phyloP scores from a whole-genome alignment of 2,329 filamentous ascomycete species.

The Aspergillus fischeri region DNA sequence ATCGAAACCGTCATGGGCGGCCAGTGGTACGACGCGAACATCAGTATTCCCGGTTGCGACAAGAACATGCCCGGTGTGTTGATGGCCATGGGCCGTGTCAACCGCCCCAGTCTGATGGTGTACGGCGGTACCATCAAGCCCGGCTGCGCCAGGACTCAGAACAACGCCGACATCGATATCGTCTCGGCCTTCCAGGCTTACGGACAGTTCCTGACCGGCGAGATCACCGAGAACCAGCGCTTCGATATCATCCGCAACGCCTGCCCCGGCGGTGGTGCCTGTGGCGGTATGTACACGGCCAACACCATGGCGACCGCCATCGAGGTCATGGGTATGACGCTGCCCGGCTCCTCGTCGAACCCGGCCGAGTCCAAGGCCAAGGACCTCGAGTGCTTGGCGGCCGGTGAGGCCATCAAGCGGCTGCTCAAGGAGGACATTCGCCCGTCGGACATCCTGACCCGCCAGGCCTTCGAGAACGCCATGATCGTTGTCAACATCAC shows the following conservation, averaged over 20 bases:
- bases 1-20: conserved; percentile 99
- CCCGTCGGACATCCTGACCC: conserved; percentile 73
- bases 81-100: conserved; percentile 92
- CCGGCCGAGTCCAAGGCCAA: conserved; percentile 72
- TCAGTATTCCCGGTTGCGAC: conserved; percentile 95
- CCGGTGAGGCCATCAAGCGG: conserved; percentile 70
- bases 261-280: conserved; percentile 78
- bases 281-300: conserved; percentile 80
- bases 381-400: conserved; percentile 65
- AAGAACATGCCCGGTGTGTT: conserved; percentile 98
- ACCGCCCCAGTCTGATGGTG: conserved; percentile 93
- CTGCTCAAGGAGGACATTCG: conserved; percentile 72
- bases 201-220: conserved; percentile 85
- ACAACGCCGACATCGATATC: conserved; percentile 78
- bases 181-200: conserved; percentile 98
- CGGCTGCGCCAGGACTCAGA: conserved; percentile 73
- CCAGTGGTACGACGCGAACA: conserved; percentile 97
- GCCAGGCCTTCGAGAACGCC: conserved; percentile 77
- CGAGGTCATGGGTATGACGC: conserved; percentile 69
- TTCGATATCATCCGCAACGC: conserved; percentile 94
- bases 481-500: conserved; percentile 81
- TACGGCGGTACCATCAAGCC: conserved; percentile 94
- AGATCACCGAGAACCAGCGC: conserved; percentile 85
- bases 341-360: conserved; percentile 77
- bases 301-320: conserved; percentile 75